A percentile compares a stretch with the other conserved stretches of the same genome.
Conservation (phyloP, 1,139 yeast genomes). For the Nakaseomyces uthaithaninus region DNA sequence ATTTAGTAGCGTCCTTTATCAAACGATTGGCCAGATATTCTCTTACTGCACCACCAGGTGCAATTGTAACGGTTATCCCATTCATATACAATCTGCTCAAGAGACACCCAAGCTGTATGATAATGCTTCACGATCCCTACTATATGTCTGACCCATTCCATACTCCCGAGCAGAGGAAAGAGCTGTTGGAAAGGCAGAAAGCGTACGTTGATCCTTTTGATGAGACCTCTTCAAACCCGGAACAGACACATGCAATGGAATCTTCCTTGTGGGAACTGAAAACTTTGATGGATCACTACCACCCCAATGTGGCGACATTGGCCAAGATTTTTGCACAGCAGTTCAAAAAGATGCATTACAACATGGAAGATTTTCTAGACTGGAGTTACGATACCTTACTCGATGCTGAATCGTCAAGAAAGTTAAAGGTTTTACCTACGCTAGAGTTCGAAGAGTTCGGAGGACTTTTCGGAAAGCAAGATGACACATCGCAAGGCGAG, state of each 20-base stretch:
- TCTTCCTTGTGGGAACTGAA: slow-evolving; percentile 92
- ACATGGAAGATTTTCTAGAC: slow-evolving; percentile 88
- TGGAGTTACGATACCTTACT: slow-evolving; percentile 75
- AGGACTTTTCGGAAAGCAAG: slow-evolving; percentile 10
- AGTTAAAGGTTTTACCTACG: slow-evolving; percentile 62
- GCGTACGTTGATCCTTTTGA: slow-evolving; percentile 61
- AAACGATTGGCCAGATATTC: slow-evolving; percentile 72
- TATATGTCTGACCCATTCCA: slow-evolving; percentile 26
- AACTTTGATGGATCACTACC: slow-evolving; percentile 77
- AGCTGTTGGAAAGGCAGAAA: slow-evolving; percentile 22
- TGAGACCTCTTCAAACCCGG: slow-evolving; percentile 58
- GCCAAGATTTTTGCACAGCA: slow-evolving; percentile 87
- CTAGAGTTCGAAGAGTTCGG: slow-evolving; percentile 55
- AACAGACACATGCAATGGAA: slow-evolving; percentile 66
- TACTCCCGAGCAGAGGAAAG: slow-evolving; percentile 26
- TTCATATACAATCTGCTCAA: slow-evolving; percentile 81
- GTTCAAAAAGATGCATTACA: slow-evolving; percentile 76
- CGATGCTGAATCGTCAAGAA: slow-evolving; percentile 67
- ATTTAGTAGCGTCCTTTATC: slow-evolving; percentile 80
- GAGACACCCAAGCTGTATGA: slow-evolving; percentile 90
- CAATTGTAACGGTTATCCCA: slow-evolving; percentile 82
- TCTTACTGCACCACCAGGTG: slow-evolving; percentile 79
- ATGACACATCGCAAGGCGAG: slow-evolving; percentile 1
- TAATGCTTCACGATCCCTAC: slow-evolving; percentile 54
- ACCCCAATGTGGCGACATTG: slow-evolving; percentile 88